Evolutionary conservation across 441 rosid species (phyloP).

Genomic region (Theobroma grandiflorum): DNA sequence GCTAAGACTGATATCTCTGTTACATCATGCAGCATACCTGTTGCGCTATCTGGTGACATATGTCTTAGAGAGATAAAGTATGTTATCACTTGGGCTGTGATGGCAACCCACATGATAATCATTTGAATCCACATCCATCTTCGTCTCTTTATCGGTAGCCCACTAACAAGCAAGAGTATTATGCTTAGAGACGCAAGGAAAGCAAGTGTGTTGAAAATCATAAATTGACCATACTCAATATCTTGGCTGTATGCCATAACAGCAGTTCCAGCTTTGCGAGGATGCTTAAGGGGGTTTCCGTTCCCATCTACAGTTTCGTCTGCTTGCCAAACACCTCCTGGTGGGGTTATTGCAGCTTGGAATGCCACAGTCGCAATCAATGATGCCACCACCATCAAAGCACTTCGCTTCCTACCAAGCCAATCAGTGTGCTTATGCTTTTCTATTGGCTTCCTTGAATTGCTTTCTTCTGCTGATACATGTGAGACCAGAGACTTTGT

Average conservation of each 20-base stretch:
- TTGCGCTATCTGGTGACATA: background rate
- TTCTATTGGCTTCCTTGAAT: background rate
- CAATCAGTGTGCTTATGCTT: conserved; percentile 18
- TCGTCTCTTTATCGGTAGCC: conserved; percentile 15
- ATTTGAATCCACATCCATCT: conserved; percentile 25
- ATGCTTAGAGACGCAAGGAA: conserved; percentile 25
- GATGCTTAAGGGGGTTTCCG: background rate
- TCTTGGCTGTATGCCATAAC: background rate
- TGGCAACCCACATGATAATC: conserved; percentile 23
- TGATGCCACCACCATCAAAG: conserved; percentile 36
- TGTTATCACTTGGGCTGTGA: conserved; percentile 21
- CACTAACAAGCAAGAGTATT: conserved; percentile 26
- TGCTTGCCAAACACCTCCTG: conserved; percentile 4
- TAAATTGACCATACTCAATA: conserved; percentile 22
- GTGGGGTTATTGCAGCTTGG: conserved; percentile 35
- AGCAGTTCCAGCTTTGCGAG: background rate
- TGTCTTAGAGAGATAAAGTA: conserved; percentile 13
- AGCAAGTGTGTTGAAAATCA: conserved; percentile 12
- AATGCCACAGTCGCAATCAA: conserved; percentile 37
- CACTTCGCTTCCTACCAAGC: conserved; percentile 24
- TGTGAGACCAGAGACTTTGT: background rate
- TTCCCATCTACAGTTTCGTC: background rate
- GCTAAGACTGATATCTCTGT: conserved; percentile 20
- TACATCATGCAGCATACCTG: conserved; percentile 1
- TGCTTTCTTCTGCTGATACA: background rate